Evolutionary conservation across 1,284 basidiomycete species (phyloP).

Genomic region (Irpex lacteus): DNA sequence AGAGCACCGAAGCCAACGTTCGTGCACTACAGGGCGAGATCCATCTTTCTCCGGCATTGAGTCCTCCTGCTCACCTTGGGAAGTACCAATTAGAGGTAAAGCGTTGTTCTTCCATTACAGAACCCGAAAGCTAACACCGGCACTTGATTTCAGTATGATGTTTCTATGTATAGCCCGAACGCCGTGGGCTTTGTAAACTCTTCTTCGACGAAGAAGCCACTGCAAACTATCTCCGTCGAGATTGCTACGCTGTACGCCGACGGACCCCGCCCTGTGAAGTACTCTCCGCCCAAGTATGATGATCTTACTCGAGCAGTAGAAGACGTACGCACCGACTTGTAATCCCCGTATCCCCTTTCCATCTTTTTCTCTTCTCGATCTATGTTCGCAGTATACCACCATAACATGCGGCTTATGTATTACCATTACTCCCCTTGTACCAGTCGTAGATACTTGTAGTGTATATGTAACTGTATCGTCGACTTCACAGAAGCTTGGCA

Average conservation of each 20-base stretch:
- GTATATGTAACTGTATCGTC: too few species aligned
- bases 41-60: slow-evolving; percentile 20
- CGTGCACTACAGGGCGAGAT: slow-evolving; percentile 25
- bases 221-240: slow-evolving; percentile 11
- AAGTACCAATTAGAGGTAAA: slow-evolving; percentile 22
- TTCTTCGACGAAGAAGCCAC: neutral
- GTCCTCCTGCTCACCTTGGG: slow-evolving; percentile 21
- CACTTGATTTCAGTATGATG: slow-evolving; percentile 8
- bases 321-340: neutral
- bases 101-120: neutral
- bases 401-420: too few species aligned
- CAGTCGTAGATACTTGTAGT: too few species aligned
- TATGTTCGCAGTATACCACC: too few species aligned
- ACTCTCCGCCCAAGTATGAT: slow-evolving; percentile 14
- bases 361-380: too few species aligned
- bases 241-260: slow-evolving; percentile 13
- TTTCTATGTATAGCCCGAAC: slow-evolving; percentile 10
- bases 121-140: neutral
- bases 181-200: slow-evolving; percentile 7
- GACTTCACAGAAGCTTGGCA: too few species aligned
- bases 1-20: slow-evolving; percentile 2
- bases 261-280: slow-evolving; percentile 12
- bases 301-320: neutral
- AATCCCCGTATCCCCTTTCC: too few species aligned
- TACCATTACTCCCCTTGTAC: too few species aligned